Evolutionary conservation across 179 eudicot genomes (phyloP).

Genomic region (Sideroxylon spinosum): DNA sequence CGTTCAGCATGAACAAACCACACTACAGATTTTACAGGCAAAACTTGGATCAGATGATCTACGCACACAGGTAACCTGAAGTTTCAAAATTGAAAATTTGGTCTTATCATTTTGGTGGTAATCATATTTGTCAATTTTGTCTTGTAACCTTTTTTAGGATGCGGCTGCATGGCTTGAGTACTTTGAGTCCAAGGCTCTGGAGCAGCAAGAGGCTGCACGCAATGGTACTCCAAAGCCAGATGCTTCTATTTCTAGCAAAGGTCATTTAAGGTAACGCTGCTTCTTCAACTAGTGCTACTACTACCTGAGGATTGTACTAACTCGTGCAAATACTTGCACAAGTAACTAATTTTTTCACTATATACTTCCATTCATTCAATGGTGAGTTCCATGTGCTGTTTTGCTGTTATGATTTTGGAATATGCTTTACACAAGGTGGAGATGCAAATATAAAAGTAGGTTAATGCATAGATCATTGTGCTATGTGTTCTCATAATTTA

Average conservation of each 20-base stretch:
- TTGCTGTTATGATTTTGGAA: not conserved
- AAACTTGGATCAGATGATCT: constrained; percentile 95
- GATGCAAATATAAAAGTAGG: not conserved
- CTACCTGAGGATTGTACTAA: no score
- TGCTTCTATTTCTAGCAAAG: constrained; percentile 97
- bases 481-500: not conserved
- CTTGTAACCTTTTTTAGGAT: constrained; percentile 43
- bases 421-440: not conserved
- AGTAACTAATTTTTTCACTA: no score
- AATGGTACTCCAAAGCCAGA: constrained; percentile 97
- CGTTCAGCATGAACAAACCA: constrained; percentile 97
- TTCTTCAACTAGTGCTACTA: not conserved
- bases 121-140: constrained; percentile 3
- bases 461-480: not conserved
- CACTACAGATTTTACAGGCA: constrained; percentile 82
- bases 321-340: no score
- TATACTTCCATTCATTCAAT: no score
- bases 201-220: constrained; percentile 98
- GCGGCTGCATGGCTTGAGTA: constrained; percentile 99
- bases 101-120: constrained; percentile 13
- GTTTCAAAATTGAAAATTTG: constrained; percentile 10
- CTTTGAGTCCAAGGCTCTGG: constrained; percentile 93
- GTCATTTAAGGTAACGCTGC: constrained; percentile 67
- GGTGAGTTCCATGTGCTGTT: no score
- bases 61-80: constrained; percentile 69